Evolutionary conservation across 2,329 filamentous ascomycete genomes (phyloP).

Genomic region (Alternaria arbusti): DNA sequence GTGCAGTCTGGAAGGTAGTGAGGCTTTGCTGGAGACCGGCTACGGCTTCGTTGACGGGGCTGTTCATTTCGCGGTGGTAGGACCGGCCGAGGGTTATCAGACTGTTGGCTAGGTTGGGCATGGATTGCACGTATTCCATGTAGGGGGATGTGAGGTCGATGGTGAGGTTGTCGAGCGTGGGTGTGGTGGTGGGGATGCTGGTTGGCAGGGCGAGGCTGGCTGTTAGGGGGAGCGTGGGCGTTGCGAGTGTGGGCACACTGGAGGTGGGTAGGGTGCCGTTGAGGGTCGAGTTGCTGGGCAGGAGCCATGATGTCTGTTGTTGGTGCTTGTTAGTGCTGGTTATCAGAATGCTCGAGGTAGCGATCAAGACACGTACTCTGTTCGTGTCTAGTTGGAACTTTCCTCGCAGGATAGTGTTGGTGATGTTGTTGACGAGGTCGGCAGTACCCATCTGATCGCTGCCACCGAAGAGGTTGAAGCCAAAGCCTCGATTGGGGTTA

Average conservation of each 20-base stretch:
- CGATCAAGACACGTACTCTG: constrained; percentile 22
- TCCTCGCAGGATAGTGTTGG: constrained; percentile 33
- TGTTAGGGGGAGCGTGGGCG: constrained; percentile 24
- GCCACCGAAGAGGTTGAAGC: constrained; percentile 21
- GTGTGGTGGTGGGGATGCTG: constrained; percentile 15
- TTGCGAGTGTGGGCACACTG: neutral
- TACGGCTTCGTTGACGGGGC: constrained; percentile 42
- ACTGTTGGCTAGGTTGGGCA: constrained; percentile 36
- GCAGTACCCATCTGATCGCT: constrained; percentile 36
- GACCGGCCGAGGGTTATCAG: constrained; percentile 40
- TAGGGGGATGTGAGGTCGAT: constrained; percentile 32
- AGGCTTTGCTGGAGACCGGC: constrained; percentile 38
- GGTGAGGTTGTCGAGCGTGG: constrained; percentile 20
- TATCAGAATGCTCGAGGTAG: neutral
- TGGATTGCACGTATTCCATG: constrained; percentile 38
- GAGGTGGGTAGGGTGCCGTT: constrained; percentile 10
- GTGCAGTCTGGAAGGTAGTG: constrained; percentile 35
- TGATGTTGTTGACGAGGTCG: constrained; percentile 43
- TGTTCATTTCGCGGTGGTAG: constrained; percentile 49
- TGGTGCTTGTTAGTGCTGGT: constrained; percentile 1
- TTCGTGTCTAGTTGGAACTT: constrained; percentile 43
- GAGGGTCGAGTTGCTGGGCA: constrained; percentile 5
- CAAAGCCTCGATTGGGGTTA: constrained; percentile 38
- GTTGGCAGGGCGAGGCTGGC: constrained; percentile 19
- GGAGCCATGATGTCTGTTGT: constrained; percentile 27